These are phyloP conservation scores for Axilococcus clingmanii DNA, from an alignment of 139 green algal genomes.

Conservation along the genomic window DNA sequence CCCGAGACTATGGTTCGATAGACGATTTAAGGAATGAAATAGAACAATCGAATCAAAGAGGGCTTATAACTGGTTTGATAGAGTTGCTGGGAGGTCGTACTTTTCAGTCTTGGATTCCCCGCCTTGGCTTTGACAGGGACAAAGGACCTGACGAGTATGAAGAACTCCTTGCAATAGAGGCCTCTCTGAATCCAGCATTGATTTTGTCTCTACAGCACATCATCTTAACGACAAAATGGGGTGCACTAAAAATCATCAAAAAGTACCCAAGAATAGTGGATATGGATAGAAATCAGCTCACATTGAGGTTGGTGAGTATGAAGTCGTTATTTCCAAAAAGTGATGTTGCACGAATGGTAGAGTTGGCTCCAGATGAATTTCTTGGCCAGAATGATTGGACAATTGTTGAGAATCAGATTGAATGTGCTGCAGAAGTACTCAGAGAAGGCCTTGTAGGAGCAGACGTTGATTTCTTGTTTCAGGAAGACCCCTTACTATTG, in stretches of 20 bases:
- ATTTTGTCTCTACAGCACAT: background rate
- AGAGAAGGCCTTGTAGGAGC: slow-evolving; percentile 8
- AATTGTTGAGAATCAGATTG: background rate
- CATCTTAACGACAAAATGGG: background rate
- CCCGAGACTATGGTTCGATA: slow-evolving; percentile 1
- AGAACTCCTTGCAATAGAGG: too few species aligned
- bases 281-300: background rate
- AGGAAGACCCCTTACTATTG: slow-evolving; percentile 19
- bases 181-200: background rate
- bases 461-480: slow-evolving; percentile 19
- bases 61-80: too few species aligned
- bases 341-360: slow-evolving; percentile 24
- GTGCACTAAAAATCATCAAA: background rate
- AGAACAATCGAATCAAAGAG: slow-evolving; percentile 5
- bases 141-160: slow-evolving; percentile 3
- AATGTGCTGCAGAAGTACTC: slow-evolving; percentile 1
- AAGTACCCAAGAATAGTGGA: background rate
- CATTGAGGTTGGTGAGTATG: slow-evolving; percentile 19
- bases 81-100: too few species aligned
- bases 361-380: slow-evolving; percentile 15
- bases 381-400: slow-evolving; percentile 4
- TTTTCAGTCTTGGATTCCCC: too few species aligned
- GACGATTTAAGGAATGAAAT: slow-evolving; percentile 7
- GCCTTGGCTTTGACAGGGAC: slow-evolving; percentile 8
- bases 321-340: slow-evolving; percentile 13